A percentile compares a stretch with the other conserved stretches of the same genome.
Evolutionary conservation across 2,329 filamentous ascomycete genomes (phyloP).

Genomic region (Trichoderma arundinaceum): DNA sequence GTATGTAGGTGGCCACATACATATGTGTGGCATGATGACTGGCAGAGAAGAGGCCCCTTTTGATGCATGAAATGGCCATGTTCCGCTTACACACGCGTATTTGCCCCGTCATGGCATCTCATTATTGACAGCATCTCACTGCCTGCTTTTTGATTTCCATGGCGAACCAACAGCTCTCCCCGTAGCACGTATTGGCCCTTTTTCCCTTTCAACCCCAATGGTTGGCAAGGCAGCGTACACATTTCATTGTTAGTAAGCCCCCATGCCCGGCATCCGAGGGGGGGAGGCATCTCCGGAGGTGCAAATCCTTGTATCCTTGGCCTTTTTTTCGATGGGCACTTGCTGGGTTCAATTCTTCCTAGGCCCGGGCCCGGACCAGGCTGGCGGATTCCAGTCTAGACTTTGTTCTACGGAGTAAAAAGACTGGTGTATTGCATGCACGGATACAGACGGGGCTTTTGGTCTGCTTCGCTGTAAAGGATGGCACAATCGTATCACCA

Average conservation of each 20-base stretch:
- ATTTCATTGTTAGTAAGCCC: background rate
- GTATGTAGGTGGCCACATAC: too few species aligned
- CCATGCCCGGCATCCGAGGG: background rate
- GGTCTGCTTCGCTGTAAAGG: background rate
- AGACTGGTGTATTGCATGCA: too few species aligned
- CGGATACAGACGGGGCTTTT: too few species aligned
- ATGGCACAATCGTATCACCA: constrained; percentile 12
- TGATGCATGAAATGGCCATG: constrained; percentile 16
- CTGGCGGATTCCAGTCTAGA: too few species aligned
- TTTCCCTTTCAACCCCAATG: too few species aligned
- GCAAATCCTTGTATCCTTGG: background rate
- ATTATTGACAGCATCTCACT: constrained; percentile 7
- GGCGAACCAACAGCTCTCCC: background rate
- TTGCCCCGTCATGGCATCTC: background rate
- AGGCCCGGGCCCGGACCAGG: background rate
- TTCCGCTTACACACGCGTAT: constrained; percentile 18
- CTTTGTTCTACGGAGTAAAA: too few species aligned
- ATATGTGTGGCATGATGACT: constrained; percentile 3
- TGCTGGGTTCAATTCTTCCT: constrained; percentile 7
- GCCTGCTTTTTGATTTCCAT: background rate
- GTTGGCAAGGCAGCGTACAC: too few species aligned
- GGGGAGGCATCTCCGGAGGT: constrained; percentile 6
- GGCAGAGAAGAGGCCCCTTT: background rate
- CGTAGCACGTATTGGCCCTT: background rate
- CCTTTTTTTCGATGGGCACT: background rate